Base-by-base conservation (phyloP, 192 early-diverging fungal species). In the Funneliformis geosporum region DNA sequence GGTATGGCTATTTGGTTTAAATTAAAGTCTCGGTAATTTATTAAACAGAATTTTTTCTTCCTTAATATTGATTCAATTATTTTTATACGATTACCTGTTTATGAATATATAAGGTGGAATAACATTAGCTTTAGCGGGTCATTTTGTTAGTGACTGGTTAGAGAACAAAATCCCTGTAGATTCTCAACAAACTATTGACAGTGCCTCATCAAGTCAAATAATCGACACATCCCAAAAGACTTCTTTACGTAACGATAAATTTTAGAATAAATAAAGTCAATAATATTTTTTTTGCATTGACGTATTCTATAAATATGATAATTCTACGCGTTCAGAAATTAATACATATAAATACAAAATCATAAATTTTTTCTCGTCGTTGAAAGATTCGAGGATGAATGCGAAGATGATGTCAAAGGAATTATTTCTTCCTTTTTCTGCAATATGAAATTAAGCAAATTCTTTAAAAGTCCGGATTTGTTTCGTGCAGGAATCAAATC, bases 371-470 rank as follows among this genome's bases (percentile, higher is more conserved):
- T 55, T 21, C 50, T 55, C 55, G 59, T 55, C 55, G 59, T 14
- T 28, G 74, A 21, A 38, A 39, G 5, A 18, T 39, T 10, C 16
- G 75, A 73, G 55, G 71, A 55, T 60, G 43, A 44, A 28, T 27
- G 25, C 27, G 75, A 44, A 12, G 64, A 3, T 6, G 77, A 38
- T 27, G 27, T 40, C 55, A 60, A 60, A 39, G 77, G 77, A 59
- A 79, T 79, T 16, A 79, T 10, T 5, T 68, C 46, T 59, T 70
- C 66, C 28, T 79, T 79, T 43, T 79, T 79, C 59, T 79, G 77
- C 40, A 79, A 25, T 55, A 79, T 38, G 33, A 79, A 55, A 55
- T 64, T 79, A 1, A 79, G n/a, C 10, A 70, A 67, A 50, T 70
- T 79, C 40, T 79, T 79, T 1, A 79, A 33, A 12, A 79, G 14